Base-by-base conservation (phyloP, 2,329 filamentous ascomycete genomes). In the Fusarium vanettenii region DNA sequence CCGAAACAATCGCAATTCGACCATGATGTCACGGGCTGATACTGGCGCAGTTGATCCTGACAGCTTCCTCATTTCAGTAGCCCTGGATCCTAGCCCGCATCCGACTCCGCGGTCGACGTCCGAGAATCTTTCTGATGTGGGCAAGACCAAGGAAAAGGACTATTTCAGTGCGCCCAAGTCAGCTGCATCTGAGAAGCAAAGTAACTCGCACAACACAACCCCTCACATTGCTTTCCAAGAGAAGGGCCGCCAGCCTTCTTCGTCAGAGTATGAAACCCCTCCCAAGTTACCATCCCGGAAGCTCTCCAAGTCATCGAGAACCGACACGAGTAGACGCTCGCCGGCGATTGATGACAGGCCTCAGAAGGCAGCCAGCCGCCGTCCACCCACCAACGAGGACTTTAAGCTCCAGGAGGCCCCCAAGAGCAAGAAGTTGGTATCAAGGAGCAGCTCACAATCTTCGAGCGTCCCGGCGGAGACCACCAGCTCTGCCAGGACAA, bases 201-300 rank as follows among this genome's bases (percentile, higher is more conserved):
- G 79, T 18, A 88, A 89, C 50, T 88, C 88, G 2, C 85, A 86
- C 65, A 81, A 85, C 69, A 89, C 91, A 3, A 95, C 94, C 18
- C 94, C 95, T n/a, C 95, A 98, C 79, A 97, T 97, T 78, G 93
- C 95, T 25, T 97, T 95, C 81, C 95, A 97, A 81, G 94, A 97
- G 79, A 97, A 95, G 82, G 90, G 91, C 2, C 90, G 93, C 3
- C 80, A 83, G 56, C 35, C 79, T 20, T 92, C 91, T 1, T 90
- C 91, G 13, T 84, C 77, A 25, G 77, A 90, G 27, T 86, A 90
- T 33, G 89, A 88, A 41, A 85, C 87, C 2, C 86, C 89, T 56
- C 84, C 86, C 27, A 91, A 87, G 78, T 82, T 84, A 59, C 84
- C 85, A 11, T 39, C 70, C n/a, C 70, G 77, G 10, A 80, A 78